Evolutionary conservation across 108 stramenopile species (phyloP), one percentile per base, ranked within the genome.

Genomic region (Parietichytrium sp.): DNA sequence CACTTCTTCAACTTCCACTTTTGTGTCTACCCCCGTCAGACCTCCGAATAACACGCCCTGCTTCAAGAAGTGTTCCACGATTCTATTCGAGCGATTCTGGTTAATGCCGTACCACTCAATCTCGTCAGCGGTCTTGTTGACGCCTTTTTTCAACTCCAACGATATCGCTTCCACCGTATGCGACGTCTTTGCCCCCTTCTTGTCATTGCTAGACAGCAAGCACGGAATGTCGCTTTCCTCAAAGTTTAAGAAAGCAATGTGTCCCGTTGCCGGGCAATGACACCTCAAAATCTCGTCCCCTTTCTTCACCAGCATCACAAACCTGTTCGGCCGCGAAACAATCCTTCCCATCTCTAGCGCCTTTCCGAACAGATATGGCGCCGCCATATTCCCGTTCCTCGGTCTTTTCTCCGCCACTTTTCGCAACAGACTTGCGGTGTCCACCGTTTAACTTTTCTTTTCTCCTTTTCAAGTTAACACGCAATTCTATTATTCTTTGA

Each of bases 51-150:
- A 25, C 25, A 20, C 78, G 47, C 78, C 78, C 48, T 48, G 47
- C 1, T 29, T 12, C 12, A 79, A 48, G 26, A 79, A 79, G 3
- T 79, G 78, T 29, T 79, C 78, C 48, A 79, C 78, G 78, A 49
- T 49, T n/a, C 78, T 47, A 25, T 79, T 79, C 29, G 78, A 47
- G 12, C 78, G 78, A 3, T 79, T 79, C 78, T 79, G 78, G 48
- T 79, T 79, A 48, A 79, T 79, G 15, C 78, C 78, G 2, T 49
- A 27, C 78, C 78, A 79, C 78, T 20, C 12, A 13, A 25, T 12
- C 18, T 54, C 54, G 12, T 12, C 23, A 49, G 8, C 8, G 10
- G 23, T 20, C 23, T 16, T 4, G 16, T 15, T 23, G 26, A 27
- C 10, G 18, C 4, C 6, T 29, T 48, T 12, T 10, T 33, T 1